Evolutionary conservation across 1,139 yeast species (phyloP).

Genomic region (Schizosaccharomyces versatilis): DNA sequence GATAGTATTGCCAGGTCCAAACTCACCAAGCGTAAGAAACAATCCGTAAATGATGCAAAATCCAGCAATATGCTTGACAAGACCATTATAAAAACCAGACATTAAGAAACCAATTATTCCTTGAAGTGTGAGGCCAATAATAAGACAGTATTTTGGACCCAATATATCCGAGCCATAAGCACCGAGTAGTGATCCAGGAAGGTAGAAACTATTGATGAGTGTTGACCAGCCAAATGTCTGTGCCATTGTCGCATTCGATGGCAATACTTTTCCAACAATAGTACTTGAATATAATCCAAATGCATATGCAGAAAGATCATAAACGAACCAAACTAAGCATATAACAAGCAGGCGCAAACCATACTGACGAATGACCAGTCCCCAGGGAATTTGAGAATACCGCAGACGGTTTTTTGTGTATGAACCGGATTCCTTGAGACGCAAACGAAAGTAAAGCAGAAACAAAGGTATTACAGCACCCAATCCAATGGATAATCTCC

Average conservation of each 20-base stretch:
- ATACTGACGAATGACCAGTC: constrained; percentile 51
- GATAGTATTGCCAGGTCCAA: constrained; percentile 84
- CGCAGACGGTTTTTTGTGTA: constrained; percentile 53
- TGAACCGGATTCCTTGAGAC: constrained; percentile 48
- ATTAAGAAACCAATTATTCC: constrained; percentile 65
- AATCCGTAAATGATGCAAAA: constrained; percentile 75
- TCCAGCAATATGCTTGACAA: constrained; percentile 41
- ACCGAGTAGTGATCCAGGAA: constrained; percentile 77
- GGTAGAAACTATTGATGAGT: constrained; percentile 63
- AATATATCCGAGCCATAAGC: constrained; percentile 62
- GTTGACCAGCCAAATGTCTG: constrained; percentile 85
- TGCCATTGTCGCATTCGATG: constrained; percentile 19
- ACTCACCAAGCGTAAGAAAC: constrained; percentile 68
- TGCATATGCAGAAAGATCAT: constrained; percentile 71
- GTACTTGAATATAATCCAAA: constrained; percentile 63
- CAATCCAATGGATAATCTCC: constrained; percentile 80
- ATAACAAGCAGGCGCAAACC: constrained; percentile 60
- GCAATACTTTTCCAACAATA: constrained; percentile 38
- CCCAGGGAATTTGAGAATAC: constrained; percentile 41
- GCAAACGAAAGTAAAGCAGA: constrained; percentile 54
- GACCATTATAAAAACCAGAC: constrained; percentile 44
- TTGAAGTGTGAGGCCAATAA: constrained; percentile 46
- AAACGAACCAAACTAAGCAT: constrained; percentile 69
- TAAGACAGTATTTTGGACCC: constrained; percentile 68
- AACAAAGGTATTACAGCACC: constrained; percentile 82